A percentile compares a stretch with the other conserved stretches of the same genome.
phyloP scores from a whole-genome alignment of 2,329 filamentous ascomycete species.

The Chaetomiaceae sp. region DNA sequence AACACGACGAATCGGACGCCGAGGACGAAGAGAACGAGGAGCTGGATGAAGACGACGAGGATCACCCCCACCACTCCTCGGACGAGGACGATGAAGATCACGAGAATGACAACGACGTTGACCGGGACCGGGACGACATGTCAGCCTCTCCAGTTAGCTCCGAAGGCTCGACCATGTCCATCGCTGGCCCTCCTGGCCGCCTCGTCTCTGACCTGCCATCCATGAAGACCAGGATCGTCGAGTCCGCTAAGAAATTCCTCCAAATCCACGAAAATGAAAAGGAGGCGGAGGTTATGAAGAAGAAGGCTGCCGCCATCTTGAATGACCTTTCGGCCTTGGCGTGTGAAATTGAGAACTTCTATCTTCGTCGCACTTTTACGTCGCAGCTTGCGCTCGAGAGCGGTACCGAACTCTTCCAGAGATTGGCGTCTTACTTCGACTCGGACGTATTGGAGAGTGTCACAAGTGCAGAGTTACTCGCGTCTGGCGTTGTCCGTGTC shows the following conservation, averaged over 20 bases:
- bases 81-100: conserved; percentile 39
- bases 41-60: conserved; percentile 32
- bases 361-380: conserved; percentile 50
- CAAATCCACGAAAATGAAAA: conserved; percentile 76
- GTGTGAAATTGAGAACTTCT: conserved; percentile 66
- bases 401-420: conserved; percentile 66
- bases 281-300: conserved; percentile 66
- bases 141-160: conserved; percentile 66
- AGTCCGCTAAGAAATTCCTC: conserved; percentile 77
- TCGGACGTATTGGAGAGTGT: conserved; percentile 86
- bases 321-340: conserved; percentile 68
- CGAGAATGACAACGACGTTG: conserved; percentile 47
- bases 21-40: conserved; percentile 31
- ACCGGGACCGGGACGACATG: conserved; percentile 50
- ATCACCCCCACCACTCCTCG: conserved; percentile 42
- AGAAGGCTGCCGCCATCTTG: conserved; percentile 73
- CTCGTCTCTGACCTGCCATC: conserved; percentile 48
- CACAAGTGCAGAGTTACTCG: conserved; percentile 89
- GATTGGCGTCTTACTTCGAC: conserved; percentile 79
- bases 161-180: conserved; percentile 60
- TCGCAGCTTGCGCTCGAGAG: conserved; percentile 43
- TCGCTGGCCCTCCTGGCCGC: conserved; percentile 51
- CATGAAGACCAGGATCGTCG: conserved; percentile 68
- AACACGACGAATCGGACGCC: conserved; percentile 26
- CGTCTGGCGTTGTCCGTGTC: conserved; percentile 81